Conservation (phyloP, 164 flowering plant species). For the Kingdonia uniflora region DNA sequence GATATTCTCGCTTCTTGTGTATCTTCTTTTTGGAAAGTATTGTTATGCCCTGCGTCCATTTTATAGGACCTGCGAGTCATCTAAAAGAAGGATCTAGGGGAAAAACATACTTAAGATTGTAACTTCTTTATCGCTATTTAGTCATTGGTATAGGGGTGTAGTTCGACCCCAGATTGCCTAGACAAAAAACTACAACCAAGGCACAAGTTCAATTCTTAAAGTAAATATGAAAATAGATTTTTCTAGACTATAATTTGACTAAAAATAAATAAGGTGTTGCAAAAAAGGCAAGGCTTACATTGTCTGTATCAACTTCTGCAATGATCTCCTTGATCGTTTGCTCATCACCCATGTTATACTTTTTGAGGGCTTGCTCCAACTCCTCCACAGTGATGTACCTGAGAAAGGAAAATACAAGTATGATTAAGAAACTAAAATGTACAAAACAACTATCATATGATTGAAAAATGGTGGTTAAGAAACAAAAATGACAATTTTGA, state of each 20-base stretch:
- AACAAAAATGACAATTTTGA: no score
- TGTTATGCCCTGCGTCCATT: no score
- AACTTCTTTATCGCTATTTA: no score
- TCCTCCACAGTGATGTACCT: conserved; percentile 93
- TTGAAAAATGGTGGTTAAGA: no score
- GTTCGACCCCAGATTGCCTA: background rate
- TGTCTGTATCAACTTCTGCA: conserved; percentile 91
- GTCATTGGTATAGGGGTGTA: background rate
- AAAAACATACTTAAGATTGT: no score
- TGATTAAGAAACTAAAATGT: background rate
- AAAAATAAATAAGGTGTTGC: background rate
- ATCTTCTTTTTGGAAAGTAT: no score
- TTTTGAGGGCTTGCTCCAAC: conserved; percentile 68
- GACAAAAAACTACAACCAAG: background rate
- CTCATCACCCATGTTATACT: conserved; percentile 82
- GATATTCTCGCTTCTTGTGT: no score
- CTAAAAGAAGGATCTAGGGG: background rate
- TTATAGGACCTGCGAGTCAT: no score
- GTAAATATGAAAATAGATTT: background rate
- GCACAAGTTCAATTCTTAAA: background rate
- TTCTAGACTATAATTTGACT: background rate
- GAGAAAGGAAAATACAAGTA: conserved; percentile 2
- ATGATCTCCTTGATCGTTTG: conserved; percentile 87
- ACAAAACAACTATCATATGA: background rate
- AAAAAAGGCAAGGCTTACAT: conserved; percentile 34